A percentile compares a stretch with the other conserved stretches of the same genome.
Evolutionary conservation across 352 stramenopile genomes (phyloP).

Genomic region (Phytophthora crassamura): DNA sequence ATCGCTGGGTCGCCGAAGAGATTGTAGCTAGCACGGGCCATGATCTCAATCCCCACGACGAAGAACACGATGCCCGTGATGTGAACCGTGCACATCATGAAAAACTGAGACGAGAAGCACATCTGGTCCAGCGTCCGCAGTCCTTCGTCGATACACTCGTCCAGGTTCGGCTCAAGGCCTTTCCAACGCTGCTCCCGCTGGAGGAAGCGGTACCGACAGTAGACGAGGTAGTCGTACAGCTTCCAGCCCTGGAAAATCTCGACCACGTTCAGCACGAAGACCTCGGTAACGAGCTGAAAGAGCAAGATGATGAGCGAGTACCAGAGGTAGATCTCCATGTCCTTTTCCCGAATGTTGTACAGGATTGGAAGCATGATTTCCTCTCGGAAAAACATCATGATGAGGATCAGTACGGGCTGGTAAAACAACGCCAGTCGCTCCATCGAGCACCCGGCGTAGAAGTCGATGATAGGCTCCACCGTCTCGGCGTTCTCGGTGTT

Average conservation of each 20-base stretch:
- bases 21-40: constrained; percentile 95
- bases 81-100: constrained; percentile 96
- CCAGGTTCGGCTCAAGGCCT: constrained; percentile 94
- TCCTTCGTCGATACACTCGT: constrained; percentile 97
- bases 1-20: constrained; percentile 96
- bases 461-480: constrained; percentile 97
- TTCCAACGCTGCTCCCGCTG: constrained; percentile 97
- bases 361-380: constrained; percentile 93
- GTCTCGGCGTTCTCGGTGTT: constrained; percentile 86
- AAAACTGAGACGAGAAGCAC: constrained; percentile 98
- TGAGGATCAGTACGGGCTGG: constrained; percentile 93
- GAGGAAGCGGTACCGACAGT: constrained; percentile 95
- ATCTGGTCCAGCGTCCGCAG: constrained; percentile 96
- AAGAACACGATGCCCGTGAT: constrained; percentile 96
- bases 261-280: constrained; percentile 96
- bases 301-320: constrained; percentile 96
- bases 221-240: constrained; percentile 98
- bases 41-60: constrained; percentile 96
- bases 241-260: constrained; percentile 99
- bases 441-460: constrained; percentile 92
- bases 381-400: constrained; percentile 96
- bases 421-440: constrained; percentile 95
- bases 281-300: constrained; percentile 95
- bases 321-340: constrained; percentile 98
- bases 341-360: constrained; percentile 97